Evolutionary conservation across 23 red algal species (phyloP), one percentile per base, ranked within the genome.

Genomic region (Gracilariopsis chorda): DNA sequence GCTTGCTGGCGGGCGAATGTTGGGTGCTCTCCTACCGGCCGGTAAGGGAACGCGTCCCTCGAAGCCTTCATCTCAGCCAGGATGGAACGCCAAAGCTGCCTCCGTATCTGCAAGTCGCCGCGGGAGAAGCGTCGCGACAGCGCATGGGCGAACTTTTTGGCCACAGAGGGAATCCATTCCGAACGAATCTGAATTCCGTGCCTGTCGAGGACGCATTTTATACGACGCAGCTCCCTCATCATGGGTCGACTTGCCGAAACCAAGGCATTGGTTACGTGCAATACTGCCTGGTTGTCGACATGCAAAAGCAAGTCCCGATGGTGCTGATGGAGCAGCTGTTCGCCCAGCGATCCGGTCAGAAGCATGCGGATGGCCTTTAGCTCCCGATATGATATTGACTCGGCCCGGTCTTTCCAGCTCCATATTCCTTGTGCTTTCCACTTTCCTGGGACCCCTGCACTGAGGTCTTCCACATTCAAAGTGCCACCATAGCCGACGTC

Each of bases 221-320:
- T 55, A 55, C 34, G 27, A 7, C 81, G 37, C 35, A 86, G 59
- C 7, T 86, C 34, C 2, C 2, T n/a, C 81, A 86, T 86, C 81
- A 86, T 70, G 5, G 41, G 11, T 25, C 2, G 25, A 4, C 62
- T 74, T 16, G 83, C 83, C 10, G 61, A 42, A 1, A 88, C 43
- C 62, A 88, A 74, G 10, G 40, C 10, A 45, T 88, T 88, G 23
- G 52, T 14, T 5, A 72, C 29, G 36, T n/a, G 51, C 1, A 77
- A 64, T 34, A 88, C 84, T n/a, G 84, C 84, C 45, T 75, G 70
- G 47, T 88, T 88, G 67, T 77, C 84, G 17, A 77, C 58, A 8
- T 86, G 81, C 19, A 86, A 24, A 8, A 86, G 40, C 56, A 86
- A 1, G 5, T n/a, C 23, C 4, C 58, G 58, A 19, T 69, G 58